Percentiles rank a stretch among this genome's conserved stretches.
Conservation (phyloP, 352 stramenopile species). For the Peronosclerospora sorghi region DNA sequence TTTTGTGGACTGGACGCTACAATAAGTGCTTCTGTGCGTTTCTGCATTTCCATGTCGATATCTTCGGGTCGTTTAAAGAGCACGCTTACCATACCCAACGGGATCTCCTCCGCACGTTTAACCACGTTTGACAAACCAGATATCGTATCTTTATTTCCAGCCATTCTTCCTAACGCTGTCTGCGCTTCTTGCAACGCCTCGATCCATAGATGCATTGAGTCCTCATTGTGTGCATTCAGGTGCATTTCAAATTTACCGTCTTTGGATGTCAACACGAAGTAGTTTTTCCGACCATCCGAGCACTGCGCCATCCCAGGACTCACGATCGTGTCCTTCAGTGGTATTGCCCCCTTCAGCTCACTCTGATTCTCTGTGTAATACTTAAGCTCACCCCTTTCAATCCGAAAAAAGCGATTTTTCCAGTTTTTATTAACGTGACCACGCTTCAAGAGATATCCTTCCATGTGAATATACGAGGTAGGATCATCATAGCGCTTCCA, state of each 20-base stretch:
- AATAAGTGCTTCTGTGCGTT: conserved; percentile 63
- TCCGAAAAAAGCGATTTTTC: conserved; percentile 84
- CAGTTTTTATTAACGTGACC: conserved; percentile 82
- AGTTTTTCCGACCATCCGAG: conserved; percentile 69
- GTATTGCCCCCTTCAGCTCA: conserved; percentile 54
- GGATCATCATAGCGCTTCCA: conserved; percentile 82
- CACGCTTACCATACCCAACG: conserved; percentile 48
- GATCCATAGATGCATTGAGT: conserved; percentile 82
- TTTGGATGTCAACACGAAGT: conserved; percentile 77
- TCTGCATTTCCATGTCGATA: conserved; percentile 63
- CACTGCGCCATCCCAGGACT: conserved; percentile 76
- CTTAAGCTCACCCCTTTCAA: conserved; percentile 65
- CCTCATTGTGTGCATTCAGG: conserved; percentile 69
- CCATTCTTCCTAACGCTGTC: conserved; percentile 37
- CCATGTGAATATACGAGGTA: conserved; percentile 81
- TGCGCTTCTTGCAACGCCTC: conserved; percentile 74
- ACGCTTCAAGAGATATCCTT: conserved; percentile 72
- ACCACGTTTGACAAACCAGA: conserved; percentile 56
- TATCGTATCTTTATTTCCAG: conserved; percentile 39
- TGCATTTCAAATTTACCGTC: conserved; percentile 81
- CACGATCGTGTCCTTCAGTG: conserved; percentile 70
- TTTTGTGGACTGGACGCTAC: conserved; percentile 41
- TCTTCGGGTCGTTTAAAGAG: conserved; percentile 48
- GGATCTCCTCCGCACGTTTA: conserved; percentile 71
- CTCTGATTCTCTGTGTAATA: conserved; percentile 82